phyloP scores from a whole-genome alignment of 2,329 filamentous ascomycete species.

The Neurospora sp. region DNA sequence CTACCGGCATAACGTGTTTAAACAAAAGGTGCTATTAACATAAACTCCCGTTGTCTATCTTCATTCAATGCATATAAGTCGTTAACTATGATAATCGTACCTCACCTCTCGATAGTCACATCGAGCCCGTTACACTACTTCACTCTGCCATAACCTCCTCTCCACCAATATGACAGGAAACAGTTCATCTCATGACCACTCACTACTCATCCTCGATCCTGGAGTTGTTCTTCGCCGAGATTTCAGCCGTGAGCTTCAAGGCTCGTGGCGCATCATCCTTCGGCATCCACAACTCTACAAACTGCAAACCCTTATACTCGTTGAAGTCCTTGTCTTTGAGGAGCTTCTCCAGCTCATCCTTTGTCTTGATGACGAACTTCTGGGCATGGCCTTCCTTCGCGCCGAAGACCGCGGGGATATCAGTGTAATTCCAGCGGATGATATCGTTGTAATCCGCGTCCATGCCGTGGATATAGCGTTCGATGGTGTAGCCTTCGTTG shows the following conservation, averaged over 20 bases:
- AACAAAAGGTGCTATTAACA: background rate
- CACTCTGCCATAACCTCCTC: background rate
- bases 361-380: conserved; percentile 60
- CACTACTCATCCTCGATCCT: conserved; percentile 22
- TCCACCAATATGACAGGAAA: background rate
- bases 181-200: background rate
- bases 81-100: background rate
- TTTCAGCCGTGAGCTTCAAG: conserved; percentile 60
- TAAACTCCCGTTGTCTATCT: background rate
- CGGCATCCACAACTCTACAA: conserved; percentile 77
- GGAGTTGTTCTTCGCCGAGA: conserved; percentile 59
- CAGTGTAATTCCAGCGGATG: conserved; percentile 62
- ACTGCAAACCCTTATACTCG: conserved; percentile 45
- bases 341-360: conserved; percentile 56
- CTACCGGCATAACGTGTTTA: background rate
- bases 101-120: background rate
- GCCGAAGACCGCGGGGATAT: conserved; percentile 59
- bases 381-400: conserved; percentile 44
- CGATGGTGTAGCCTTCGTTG: conserved; percentile 85
- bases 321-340: conserved; percentile 57
- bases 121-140: background rate
- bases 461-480: conserved; percentile 80
- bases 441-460: conserved; percentile 76
- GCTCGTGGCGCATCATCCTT: conserved; percentile 67
- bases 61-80: background rate